Evolutionary conservation across 352 stramenopile species (phyloP), one percentile per base, ranked within the genome.

Genomic region (Halophytophthora batemanensis): DNA sequence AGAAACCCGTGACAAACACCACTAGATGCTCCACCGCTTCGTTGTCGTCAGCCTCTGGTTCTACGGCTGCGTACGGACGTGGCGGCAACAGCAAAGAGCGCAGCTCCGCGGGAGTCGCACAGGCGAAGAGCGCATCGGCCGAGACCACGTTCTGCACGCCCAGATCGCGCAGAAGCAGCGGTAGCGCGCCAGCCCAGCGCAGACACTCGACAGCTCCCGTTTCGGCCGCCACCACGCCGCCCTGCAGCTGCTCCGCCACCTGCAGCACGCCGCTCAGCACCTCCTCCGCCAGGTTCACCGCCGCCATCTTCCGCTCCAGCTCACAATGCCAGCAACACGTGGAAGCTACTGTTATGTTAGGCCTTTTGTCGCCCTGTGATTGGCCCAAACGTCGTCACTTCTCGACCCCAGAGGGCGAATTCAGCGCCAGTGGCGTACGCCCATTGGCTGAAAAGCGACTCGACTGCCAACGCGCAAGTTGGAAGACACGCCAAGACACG

Each of bases 101-200:
- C 21, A 67, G 38, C 25, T 60, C 45, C 6, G 54, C 43, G 13
- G 37, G 33, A 35, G 37, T 67, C 23, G 22, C 45, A 42, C 53
- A 79, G 1, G n/a, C 10, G 45, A 76, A 67, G 3, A 89, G 21
- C 19, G 52, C 28, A 21, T 82, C 62, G n/a, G 61, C 56, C 23
- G 44, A 21, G 13, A 92, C 33, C 36, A 92, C 31, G 28, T 79
- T 81, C 23, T 55, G 25, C 18, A 87, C 78, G 59, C 62, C 40
- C 2, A 91, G 57, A 37, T 88, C 76, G 31, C 78, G 70, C 42
- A 92, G 54, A 18, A 92, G 53, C 41, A 92, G 65, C 50, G 81
- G 71, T 34, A 92, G 53, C 33, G 78, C 72, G 2, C 78, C 78
- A 0, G 76, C 41, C 81, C 81, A 92, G 37, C 78, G 77, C 23